Base-by-base conservation (phyloP, 176 grass and related monocot genomes). In the Eragrostis nindensis region DNA sequence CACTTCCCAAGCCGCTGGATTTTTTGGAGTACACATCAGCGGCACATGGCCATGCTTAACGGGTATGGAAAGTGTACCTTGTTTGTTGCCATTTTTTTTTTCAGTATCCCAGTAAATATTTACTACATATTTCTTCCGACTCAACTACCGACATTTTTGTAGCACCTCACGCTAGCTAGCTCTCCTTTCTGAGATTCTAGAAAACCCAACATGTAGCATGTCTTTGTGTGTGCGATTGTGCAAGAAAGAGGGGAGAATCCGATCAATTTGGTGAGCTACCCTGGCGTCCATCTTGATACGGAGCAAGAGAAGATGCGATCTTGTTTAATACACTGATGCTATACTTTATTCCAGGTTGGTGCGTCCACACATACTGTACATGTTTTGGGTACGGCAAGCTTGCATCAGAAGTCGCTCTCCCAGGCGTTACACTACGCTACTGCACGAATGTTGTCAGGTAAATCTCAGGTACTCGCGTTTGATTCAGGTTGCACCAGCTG, bases 181-280 rank as follows among this genome's bases (percentile, higher is more conserved):
- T 32, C 32, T 76, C 62, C 41, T 88, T 88, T 81, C 32, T 55
- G 52, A 62, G 64, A 88, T 88, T 91, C 80, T 88, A 94, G 85
- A 86, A 84, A 83, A 70, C 70, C 46, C 65, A 66, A 11, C 57
- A 25, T 11, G 74, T 42, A 62, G 30, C 83, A 73, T 47, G 55
- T 77, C 84, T 94, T 86, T 76, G 53, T 88, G 73, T 69, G 82
- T 53, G 82, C 57, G 79, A 83, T 52, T 61, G 82, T 67, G 82
- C 76, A 64, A 21, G 77, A 83, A 88, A 83, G 78, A 29, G 63
- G 62, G 83, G 68, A 77, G 38, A 87, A 88, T 91, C 73, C 83
- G 54, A 66, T 80, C 80, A 26, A 80, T 91, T 91, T 84, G 88
- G 85, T 86, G 88, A 93, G 53, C 88, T 82, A 93, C n/a, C 77